A percentile compares a stretch with the other conserved stretches of the same genome.
Evolutionary conservation across 2,329 filamentous ascomycete genomes (phyloP).

Genomic region (Pseudogymnoascus sp.): DNA sequence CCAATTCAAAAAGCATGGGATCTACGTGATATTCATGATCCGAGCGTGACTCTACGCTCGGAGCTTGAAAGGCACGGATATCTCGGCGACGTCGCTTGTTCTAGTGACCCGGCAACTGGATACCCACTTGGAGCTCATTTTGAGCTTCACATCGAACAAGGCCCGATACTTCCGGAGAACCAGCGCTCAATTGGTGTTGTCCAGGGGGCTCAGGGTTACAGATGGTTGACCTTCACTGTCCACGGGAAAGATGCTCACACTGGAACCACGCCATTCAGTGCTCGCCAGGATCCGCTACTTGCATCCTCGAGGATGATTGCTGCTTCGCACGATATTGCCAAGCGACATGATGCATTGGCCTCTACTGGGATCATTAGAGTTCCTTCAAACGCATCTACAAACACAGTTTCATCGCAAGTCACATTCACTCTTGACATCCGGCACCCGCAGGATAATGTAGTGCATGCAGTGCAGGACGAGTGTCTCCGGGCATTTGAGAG

Average conservation of each 20-base stretch:
- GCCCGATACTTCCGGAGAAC: constrained; percentile 59
- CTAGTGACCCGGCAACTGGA: constrained; percentile 38
- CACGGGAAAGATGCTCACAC: constrained; percentile 32
- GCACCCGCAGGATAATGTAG: constrained; percentile 13
- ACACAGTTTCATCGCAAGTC: constrained; percentile 16
- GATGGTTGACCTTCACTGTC: constrained; percentile 61
- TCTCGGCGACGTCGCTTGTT: constrained; percentile 40
- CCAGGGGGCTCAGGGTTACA: constrained; percentile 63
- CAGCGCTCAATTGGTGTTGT: constrained; percentile 59
- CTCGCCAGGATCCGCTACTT: no score
- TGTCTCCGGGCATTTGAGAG: constrained; percentile 14
- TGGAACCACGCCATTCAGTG: constrained; percentile 19
- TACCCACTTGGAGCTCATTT: constrained; percentile 66
- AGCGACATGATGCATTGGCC: no score
- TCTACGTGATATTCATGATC: constrained; percentile 49
- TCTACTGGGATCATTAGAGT: no score
- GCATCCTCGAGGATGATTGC: no score
- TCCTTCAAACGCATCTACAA: constrained; percentile 6
- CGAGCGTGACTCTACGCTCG: constrained; percentile 53
- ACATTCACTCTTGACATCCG: constrained; percentile 15
- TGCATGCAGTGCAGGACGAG: constrained; percentile 14
- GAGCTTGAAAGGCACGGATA: constrained; percentile 66
- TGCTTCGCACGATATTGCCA: no score
- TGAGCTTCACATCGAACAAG: constrained; percentile 77
- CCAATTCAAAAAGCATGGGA: constrained; percentile 52